A percentile compares a stretch with the other conserved stretches of the same genome.
Evolutionary conservation across 257 asterid genomes (phyloP).

Genomic region (Nicotiana undulata): DNA sequence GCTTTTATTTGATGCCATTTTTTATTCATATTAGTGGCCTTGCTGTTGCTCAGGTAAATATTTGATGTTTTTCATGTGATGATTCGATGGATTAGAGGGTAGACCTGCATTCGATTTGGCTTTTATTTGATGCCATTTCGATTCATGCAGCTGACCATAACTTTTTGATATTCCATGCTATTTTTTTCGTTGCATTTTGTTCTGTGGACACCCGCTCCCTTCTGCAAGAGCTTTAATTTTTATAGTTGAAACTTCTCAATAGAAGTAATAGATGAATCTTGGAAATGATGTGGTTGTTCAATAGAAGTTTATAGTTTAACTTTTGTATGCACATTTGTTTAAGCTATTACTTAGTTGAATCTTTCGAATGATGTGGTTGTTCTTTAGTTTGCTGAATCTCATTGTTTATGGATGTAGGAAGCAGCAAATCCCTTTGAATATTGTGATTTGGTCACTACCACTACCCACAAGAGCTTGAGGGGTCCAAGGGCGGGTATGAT

Average conservation of each 20-base stretch:
- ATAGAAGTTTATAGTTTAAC: too few species aligned
- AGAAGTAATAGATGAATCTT: too few species aligned
- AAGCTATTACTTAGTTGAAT: neutral
- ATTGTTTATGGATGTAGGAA: conserved; percentile 31
- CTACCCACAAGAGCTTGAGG: conserved; percentile 86
- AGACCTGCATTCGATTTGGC: neutral
- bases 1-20: neutral
- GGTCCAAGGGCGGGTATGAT: conserved; percentile 60
- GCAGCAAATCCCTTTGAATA: conserved; percentile 65
- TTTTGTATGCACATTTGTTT: neutral
- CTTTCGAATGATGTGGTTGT: neutral
- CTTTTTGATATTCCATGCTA: neutral
- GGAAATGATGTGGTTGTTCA: too few species aligned
- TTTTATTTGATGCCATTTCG: neutral
- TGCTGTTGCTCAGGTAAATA: too few species aligned
- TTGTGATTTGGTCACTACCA: conserved; percentile 60
- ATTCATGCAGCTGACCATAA: neutral
- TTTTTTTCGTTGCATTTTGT: neutral
- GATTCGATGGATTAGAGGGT: neutral
- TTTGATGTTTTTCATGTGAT: neutral
- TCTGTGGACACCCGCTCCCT: neutral
- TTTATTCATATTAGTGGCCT: too few species aligned
- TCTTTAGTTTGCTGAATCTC: neutral
- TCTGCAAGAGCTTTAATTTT: too few species aligned
- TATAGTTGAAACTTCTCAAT: too few species aligned